Conservation (phyloP, 306 rosid genomes). For the Prunus fruticosa region DNA sequence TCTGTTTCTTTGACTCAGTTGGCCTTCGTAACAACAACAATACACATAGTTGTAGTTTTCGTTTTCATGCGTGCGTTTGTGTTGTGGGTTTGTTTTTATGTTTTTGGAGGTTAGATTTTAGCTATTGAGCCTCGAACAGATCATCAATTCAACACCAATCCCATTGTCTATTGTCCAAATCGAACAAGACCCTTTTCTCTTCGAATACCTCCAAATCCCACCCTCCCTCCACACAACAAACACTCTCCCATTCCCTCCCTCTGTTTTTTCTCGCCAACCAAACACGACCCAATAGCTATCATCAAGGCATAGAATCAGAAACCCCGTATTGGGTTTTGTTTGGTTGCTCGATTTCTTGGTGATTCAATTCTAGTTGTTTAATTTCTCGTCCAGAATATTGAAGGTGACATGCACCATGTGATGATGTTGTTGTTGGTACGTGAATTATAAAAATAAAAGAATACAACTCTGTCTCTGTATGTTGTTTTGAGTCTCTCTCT, state of each 20-base stretch:
- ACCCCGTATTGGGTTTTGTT: background rate
- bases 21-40: background rate
- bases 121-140: conserved; percentile 24
- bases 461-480: background rate
- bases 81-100: background rate
- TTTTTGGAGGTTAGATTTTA: background rate
- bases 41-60: conserved; percentile 2
- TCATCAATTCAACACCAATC: conserved; percentile 12
- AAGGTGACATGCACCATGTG: conserved; percentile 52
- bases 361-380: background rate
- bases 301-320: background rate
- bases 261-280: conserved; percentile 5
- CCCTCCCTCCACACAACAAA: background rate
- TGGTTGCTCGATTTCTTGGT: background rate
- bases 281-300: conserved; percentile 9
- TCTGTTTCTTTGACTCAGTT: background rate
- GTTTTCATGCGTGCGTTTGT: conserved; percentile 5
- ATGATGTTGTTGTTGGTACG: conserved; percentile 22
- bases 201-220: conserved; percentile 36
- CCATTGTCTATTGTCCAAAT: conserved; percentile 43
- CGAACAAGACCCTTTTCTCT: conserved; percentile 29
- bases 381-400: background rate
- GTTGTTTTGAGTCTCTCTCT: background rate
- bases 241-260: background rate
- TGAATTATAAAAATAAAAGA: conserved; percentile 18